Conservation (phyloP, 768 basidiomycete genomes). For the Boletus coccyginus region DNA sequence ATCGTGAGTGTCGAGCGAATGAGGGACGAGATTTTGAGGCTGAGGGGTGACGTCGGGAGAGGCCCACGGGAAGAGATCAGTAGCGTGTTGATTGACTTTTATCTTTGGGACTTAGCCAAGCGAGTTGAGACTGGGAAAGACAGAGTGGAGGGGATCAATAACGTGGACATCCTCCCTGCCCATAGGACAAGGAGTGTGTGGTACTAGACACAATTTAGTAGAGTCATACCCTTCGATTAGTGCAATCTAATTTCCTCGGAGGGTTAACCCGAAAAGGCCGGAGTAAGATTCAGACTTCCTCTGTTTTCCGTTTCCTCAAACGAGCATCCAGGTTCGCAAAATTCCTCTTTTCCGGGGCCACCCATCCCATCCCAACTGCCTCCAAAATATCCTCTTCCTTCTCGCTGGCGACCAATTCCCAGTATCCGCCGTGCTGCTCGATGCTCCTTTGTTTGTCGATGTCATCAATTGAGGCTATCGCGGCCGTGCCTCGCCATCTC, state of each 20-base stretch:
- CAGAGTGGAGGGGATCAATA: slow-evolving; percentile 55
- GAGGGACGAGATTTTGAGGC: slow-evolving; percentile 49
- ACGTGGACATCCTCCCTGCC: slow-evolving; percentile 57
- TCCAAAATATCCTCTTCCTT: slow-evolving; percentile 26
- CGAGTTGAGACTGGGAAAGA: slow-evolving; percentile 63
- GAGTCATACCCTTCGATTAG: slow-evolving; percentile 14
- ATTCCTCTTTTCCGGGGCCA: slow-evolving; percentile 25
- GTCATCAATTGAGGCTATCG: neutral
- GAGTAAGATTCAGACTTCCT: slow-evolving; percentile 1
- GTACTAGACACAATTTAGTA: slow-evolving; percentile 50
- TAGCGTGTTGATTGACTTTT: slow-evolving; percentile 88
- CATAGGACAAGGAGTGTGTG: slow-evolving; percentile 84
- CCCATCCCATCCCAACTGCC: slow-evolving; percentile 26
- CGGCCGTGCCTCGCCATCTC: slow-evolving; percentile 41
- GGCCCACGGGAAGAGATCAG: slow-evolving; percentile 37
- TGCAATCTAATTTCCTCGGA: slow-evolving; percentile 1
- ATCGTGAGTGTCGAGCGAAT: slow-evolving; percentile 78
- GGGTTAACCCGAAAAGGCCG: neutral
- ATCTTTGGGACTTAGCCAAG: slow-evolving; percentile 86
- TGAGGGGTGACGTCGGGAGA: slow-evolving; percentile 30
- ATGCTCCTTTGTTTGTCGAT: slow-evolving; percentile 2
- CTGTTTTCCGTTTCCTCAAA: slow-evolving; percentile 1
- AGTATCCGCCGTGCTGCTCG: slow-evolving; percentile 15
- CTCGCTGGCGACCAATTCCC: slow-evolving; percentile 24
- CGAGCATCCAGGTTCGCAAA: slow-evolving; percentile 14